phyloP scores from a whole-genome alignment of 345 rosid genomes.

The Mallotus nudiflorus region DNA sequence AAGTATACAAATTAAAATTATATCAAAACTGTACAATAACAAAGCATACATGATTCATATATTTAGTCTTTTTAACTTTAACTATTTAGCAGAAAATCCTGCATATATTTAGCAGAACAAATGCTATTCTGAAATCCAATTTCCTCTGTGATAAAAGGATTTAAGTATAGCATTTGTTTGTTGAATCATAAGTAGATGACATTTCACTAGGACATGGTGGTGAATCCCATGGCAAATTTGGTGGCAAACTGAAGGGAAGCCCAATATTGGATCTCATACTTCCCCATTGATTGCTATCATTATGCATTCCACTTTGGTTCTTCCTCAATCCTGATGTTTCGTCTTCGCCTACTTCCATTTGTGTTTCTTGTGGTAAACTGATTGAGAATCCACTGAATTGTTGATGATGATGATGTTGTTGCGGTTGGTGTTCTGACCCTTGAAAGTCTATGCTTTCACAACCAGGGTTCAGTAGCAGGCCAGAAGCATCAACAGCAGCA shows the following conservation, averaged over 20 bases:
- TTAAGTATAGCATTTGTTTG: constrained; percentile 53
- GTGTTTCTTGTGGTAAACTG: constrained; percentile 40
- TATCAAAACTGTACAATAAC: constrained; percentile 32
- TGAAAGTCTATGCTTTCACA: constrained; percentile 29
- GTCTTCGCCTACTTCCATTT: constrained; percentile 23
- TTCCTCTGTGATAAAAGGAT: constrained; percentile 12
- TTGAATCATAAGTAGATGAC: constrained; percentile 53
- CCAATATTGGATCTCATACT: constrained; percentile 34
- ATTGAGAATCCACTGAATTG: constrained; percentile 42
- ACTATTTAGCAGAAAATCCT: constrained; percentile 1
- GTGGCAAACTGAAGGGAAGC: constrained; percentile 61
- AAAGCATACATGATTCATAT: constrained; percentile 3
- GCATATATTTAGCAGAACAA: constrained; percentile 5
- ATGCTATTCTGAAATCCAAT: constrained; percentile 24
- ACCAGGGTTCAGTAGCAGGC: constrained; percentile 34
- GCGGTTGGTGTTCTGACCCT: constrained; percentile 34
- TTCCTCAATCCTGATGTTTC: constrained; percentile 30
- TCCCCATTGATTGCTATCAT: constrained; percentile 34
- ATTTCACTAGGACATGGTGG: constrained; percentile 48
- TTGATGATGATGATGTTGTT: too few relatives aligned
- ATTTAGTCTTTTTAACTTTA: constrained; percentile 1
- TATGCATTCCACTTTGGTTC: constrained; percentile 16
- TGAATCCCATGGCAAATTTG: constrained; percentile 46
- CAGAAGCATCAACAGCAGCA: constrained; percentile 19
- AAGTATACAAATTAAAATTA: constrained; percentile 8